These are phyloP conservation scores for Colletotrichum tamarilloi DNA, from an alignment of 2,329 filamentous ascomycete species.

Conservation along the genomic window DNA sequence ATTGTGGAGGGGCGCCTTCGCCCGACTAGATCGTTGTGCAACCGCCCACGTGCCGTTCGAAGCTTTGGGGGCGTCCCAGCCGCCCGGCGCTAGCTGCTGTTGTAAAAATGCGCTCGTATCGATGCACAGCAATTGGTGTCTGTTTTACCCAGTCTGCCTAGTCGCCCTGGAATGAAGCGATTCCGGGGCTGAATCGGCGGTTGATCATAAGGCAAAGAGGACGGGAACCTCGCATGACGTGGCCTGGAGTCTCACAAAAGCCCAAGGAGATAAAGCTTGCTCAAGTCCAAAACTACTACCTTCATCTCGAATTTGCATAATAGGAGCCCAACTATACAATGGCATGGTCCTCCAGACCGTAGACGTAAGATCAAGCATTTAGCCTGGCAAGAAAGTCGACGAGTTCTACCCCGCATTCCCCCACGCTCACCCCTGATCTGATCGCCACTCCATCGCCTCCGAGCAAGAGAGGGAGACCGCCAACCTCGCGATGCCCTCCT, in stretches of 20 bases:
- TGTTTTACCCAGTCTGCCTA: conserved; percentile 3
- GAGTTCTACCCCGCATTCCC: neutral
- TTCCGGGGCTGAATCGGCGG: neutral
- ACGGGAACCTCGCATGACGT: neutral
- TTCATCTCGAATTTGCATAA: neutral
- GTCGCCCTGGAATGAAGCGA: conserved; percentile 6
- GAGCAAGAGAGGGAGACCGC: neutral
- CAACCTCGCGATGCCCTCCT: conserved; percentile 15
- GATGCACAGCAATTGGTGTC: neutral
- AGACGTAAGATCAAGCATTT: neutral
- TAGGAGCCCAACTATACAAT: neutral
- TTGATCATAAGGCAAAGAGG: neutral
- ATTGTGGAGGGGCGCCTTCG: conserved; percentile 9
- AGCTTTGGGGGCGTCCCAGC: conserved; percentile 18
- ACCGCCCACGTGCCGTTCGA: neutral
- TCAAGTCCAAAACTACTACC: neutral
- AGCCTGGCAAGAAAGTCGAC: neutral
- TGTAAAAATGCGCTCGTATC: neutral
- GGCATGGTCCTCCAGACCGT: neutral
- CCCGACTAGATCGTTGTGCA: conserved; percentile 15
- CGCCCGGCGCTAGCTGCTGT: neutral
- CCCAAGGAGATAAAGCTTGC: neutral
- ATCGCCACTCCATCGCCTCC: neutral
- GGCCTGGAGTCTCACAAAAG: neutral
- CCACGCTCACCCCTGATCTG: neutral